Evolutionary conservation across 1,284 basidiomycete species (phyloP).

Genomic region (Porodaedalea pini): DNA sequence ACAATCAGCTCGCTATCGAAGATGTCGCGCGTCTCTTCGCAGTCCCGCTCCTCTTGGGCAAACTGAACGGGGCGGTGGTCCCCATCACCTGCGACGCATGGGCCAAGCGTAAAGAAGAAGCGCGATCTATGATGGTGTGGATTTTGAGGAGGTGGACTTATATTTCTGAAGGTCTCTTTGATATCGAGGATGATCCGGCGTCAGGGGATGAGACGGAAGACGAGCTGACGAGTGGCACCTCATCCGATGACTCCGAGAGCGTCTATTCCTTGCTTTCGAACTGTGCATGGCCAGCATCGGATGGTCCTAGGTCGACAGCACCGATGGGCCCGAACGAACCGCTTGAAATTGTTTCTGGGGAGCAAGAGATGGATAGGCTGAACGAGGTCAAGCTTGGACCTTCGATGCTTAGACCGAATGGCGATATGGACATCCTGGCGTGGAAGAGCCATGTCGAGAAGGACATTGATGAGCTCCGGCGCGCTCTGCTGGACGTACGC

Average conservation of each 20-base stretch:
- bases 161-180: slow-evolving; percentile 16
- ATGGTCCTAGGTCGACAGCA: background rate
- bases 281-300: background rate
- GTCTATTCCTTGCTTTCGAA: background rate
- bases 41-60: slow-evolving; percentile 13
- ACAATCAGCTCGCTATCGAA: slow-evolving; percentile 15
- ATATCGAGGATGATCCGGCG: background rate
- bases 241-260: slow-evolving; percentile 12
- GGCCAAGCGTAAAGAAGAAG: slow-evolving; percentile 11
- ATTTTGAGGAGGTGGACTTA: slow-evolving; percentile 12
- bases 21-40: slow-evolving; percentile 16
- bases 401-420: background rate
- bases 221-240: background rate
- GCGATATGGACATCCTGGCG: background rate
- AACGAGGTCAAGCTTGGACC: background rate
- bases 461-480: slow-evolving; percentile 6
- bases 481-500: background rate
- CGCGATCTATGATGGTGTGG: slow-evolving; percentile 15
- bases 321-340: background rate
- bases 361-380: background rate
- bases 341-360: background rate
- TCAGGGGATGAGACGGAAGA: background rate
- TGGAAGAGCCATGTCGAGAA: slow-evolving; percentile 5
- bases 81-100: background rate
- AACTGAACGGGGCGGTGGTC: background rate